phyloP scores from a whole-genome alignment of 2,329 filamentous ascomycete genomes.

The Daldinia eschscholtzii region DNA sequence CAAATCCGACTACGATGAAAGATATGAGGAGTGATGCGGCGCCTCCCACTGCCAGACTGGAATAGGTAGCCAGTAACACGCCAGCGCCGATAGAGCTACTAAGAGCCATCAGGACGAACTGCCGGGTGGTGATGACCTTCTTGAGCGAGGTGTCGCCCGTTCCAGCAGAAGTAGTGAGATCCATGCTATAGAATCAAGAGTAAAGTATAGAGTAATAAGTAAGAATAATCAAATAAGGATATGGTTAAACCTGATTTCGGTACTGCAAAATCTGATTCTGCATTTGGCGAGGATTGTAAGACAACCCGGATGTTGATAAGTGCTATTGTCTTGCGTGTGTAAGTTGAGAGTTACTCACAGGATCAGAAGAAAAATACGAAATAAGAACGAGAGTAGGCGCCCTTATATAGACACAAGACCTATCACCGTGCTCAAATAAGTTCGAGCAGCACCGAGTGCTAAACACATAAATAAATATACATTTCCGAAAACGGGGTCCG shows the following conservation, averaged over 20 bases:
- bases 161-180: not conserved
- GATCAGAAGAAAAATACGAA: not conserved
- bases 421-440: not conserved
- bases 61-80: conserved; percentile 53
- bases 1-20: conserved; percentile 52
- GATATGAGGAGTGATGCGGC: conserved; percentile 51
- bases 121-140: conserved; percentile 52
- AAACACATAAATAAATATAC: conserved; percentile 1
- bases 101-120: conserved; percentile 55
- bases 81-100: conserved; percentile 56
- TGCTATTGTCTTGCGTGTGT: not conserved
- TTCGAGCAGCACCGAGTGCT: not conserved
- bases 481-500: conserved; percentile 12
- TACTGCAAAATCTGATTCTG: not conserved
- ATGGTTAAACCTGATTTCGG: not conserved
- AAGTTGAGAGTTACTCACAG: not conserved
- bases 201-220: not conserved
- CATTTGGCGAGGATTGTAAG: not conserved
- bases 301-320: not conserved
- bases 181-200: conserved; percentile 16
- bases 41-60: conserved; percentile 51
- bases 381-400: not conserved
- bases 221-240: not conserved
- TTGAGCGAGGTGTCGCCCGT: conserved; percentile 35
- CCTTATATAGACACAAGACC: not conserved